Evolutionary conservation across 805 yeast genomes (phyloP), one percentile per base, ranked within the genome.

Genomic region (Starmerella potacharoeniae): DNA sequence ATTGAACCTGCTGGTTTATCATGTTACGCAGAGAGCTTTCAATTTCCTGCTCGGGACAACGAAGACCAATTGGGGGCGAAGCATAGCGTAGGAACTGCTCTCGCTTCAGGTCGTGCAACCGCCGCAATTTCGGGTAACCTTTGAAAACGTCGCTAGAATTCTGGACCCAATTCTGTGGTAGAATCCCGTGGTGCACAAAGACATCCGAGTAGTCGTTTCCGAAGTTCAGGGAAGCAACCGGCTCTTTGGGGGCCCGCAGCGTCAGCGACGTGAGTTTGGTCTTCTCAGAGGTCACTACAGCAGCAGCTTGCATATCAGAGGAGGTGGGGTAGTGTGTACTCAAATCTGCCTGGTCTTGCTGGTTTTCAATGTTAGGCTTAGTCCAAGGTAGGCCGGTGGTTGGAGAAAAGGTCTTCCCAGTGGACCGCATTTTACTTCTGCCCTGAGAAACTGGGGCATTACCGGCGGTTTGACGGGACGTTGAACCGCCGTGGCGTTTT

Each of bases 51-150:
- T 73, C 72, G 14, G 72, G 68, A 3, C 78, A 77, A 46, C 84
- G 73, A 8, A 76, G 74, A 0, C 96, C 95, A 62, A 76, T 84
- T 0, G 95, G 86, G 33, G 73, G 75, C 1, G 79, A 71, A 0
- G 86, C 76, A 63, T 79, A 77, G 16, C 73, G 68, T 1, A 65
- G 60, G 7, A 80, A 72, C 63, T 86, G 91, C 49, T 71, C 68
- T 51, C 73, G 74, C 63, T 90, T 90, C 62, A 88, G 71, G 41
- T 76, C 75, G 59, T 84, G 82, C 36, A 90, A 70, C 60, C 74
- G 76, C 60, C 83, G 86, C 16, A 90, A 73, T 65, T 86, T 86
- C 2, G 97, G 97, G 60, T 90, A 90, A 2, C 97, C 97, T 52
- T 79, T 84, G 0, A 84, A 79, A 1, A 90, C 83, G 54, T 79